phyloP scores from a whole-genome alignment of 495 filamentous ascomycete species.

The Tuber magnatum region DNA sequence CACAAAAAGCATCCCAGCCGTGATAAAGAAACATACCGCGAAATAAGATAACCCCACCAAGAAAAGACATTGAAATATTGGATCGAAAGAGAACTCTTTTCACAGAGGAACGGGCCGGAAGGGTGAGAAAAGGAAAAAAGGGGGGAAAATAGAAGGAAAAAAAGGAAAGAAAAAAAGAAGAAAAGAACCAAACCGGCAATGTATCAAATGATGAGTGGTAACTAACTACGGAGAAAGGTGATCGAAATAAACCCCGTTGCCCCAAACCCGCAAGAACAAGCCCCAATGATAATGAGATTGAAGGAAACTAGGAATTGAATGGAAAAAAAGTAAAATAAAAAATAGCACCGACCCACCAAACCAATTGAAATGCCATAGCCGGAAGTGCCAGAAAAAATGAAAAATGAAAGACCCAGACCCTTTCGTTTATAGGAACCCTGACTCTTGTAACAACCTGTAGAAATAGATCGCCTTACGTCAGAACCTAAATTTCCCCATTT shows the following conservation, averaged over 20 bases:
- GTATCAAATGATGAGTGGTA: slow-evolving; percentile 9
- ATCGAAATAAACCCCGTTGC: slow-evolving; percentile 25
- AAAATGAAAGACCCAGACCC: slow-evolving; percentile 23
- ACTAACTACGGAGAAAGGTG: neutral
- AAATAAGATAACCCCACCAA: slow-evolving; percentile 6
- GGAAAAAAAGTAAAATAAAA: slow-evolving; percentile 11
- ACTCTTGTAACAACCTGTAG: slow-evolving; percentile 64
- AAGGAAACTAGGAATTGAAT: slow-evolving; percentile 11
- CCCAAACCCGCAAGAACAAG: slow-evolving; percentile 25
- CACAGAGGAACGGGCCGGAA: neutral
- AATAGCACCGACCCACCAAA: slow-evolving; percentile 30
- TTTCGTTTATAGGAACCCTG: slow-evolving; percentile 59
- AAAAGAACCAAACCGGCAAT: slow-evolving; percentile 32
- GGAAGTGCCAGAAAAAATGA: slow-evolving; percentile 19
- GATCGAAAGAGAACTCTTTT: neutral
- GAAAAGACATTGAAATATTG: slow-evolving; percentile 1
- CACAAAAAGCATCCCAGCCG: neutral
- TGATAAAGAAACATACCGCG: neutral
- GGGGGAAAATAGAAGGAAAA: too few species aligned
- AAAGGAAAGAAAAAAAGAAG: too few species aligned
- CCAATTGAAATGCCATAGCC: slow-evolving; percentile 26
- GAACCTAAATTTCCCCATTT: slow-evolving; percentile 45
- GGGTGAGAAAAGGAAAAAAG: slow-evolving; percentile 10
- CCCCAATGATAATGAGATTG: slow-evolving; percentile 15
- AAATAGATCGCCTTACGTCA: slow-evolving; percentile 29